These are phyloP conservation scores for Protomyces gravidus DNA, from an alignment of 1,139 yeast genomes.

Conservation along the genomic window DNA sequence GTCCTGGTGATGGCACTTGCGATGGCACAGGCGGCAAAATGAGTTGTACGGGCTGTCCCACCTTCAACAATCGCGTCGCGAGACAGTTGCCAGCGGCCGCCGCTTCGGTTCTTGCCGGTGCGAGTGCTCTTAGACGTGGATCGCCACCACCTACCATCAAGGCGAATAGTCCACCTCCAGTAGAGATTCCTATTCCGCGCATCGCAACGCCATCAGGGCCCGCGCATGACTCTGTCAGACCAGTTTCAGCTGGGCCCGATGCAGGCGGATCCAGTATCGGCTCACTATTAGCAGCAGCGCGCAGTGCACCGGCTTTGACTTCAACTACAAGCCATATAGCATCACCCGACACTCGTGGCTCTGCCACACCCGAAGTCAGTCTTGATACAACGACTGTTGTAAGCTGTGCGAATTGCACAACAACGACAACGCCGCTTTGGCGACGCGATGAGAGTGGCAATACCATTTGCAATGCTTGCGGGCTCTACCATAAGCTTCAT, in stretches of 20 bases:
- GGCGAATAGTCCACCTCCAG: neutral
- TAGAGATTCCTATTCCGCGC: neutral
- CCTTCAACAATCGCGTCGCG: slow-evolving; percentile 29
- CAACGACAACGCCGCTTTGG: slow-evolving; percentile 86
- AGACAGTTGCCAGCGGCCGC: slow-evolving; percentile 3
- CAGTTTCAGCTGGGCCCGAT: neutral
- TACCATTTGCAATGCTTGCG: slow-evolving; percentile 79
- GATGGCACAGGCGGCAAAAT: slow-evolving; percentile 32
- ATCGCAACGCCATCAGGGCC: neutral
- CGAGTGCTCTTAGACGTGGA: neutral
- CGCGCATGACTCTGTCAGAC: too few relatives aligned
- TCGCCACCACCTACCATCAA: neutral
- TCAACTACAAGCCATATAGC: neutral
- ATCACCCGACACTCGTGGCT: neutral
- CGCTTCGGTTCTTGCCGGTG: neutral
- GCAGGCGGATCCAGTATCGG: neutral
- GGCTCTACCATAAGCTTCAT: slow-evolving; percentile 70
- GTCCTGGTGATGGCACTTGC: slow-evolving; percentile 32
- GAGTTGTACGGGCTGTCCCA: slow-evolving; percentile 32
- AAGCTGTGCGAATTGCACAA: slow-evolving; percentile 55
- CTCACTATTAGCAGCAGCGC: neutral
- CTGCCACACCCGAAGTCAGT: neutral
- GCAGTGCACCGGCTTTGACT: neutral
- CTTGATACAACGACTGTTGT: slow-evolving; percentile 2
- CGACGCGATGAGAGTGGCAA: slow-evolving; percentile 75